Evolutionary conservation across 225 moss, liverwort and hornwort genomes (phyloP).

Genomic region (Anthoceros angustus): DNA sequence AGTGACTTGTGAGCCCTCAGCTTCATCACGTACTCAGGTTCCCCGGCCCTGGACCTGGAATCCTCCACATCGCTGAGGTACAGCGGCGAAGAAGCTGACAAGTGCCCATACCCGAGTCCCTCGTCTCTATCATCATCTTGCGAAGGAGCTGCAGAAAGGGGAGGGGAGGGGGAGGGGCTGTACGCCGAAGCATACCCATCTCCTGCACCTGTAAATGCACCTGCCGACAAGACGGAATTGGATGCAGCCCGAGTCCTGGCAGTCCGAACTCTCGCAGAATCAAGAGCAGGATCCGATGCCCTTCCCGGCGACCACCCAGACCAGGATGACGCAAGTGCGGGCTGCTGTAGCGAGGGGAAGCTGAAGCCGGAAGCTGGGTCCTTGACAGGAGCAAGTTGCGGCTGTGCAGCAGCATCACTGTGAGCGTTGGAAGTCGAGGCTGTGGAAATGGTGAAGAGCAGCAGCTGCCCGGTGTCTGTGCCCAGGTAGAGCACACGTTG

Average conservation of each 20-base stretch:
- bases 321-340: not conserved
- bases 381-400: slow-evolving; percentile 14
- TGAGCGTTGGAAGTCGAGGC: slow-evolving; percentile 7
- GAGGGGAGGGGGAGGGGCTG: slow-evolving; percentile 22
- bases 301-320: slow-evolving; percentile 1
- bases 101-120: slow-evolving; percentile 4
- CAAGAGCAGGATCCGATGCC: not conserved
- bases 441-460: slow-evolving; percentile 65
- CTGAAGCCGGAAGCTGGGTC: slow-evolving; percentile 12
- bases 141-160: slow-evolving; percentile 11
- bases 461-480: slow-evolving; percentile 36
- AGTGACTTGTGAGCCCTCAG: slow-evolving; percentile 55
- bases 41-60: slow-evolving; percentile 5
- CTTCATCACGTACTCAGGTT: slow-evolving; percentile 29
- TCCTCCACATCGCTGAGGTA: slow-evolving; percentile 10
- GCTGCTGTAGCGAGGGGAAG: not conserved
- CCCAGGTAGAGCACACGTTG: not conserved
- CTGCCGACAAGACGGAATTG: not conserved
- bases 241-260: not conserved
- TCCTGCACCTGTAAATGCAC: not conserved
- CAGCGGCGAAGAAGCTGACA: slow-evolving; percentile 14
- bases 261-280: not conserved
- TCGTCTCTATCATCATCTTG: slow-evolving; percentile 11
- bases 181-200: not conserved
- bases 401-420: not conserved